Conservation (phyloP, 345 rosid genomes). For the Mercurialis annua region DNA sequence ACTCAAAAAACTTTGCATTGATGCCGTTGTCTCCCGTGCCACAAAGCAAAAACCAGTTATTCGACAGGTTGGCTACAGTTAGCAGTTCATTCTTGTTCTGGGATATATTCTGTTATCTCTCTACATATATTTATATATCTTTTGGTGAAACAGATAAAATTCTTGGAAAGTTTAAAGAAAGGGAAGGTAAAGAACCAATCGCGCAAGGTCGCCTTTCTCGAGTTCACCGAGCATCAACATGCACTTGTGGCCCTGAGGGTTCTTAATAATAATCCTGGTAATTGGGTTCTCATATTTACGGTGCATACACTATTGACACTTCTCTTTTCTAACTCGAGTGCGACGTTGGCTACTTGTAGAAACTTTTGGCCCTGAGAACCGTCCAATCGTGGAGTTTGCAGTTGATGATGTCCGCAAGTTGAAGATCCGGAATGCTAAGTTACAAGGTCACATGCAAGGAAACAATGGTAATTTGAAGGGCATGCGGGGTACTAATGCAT, state of each 20-base stretch:
- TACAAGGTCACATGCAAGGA: conserved; percentile 39
- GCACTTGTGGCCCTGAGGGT: conserved; percentile 93
- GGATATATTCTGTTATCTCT: not conserved
- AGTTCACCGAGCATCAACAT: conserved; percentile 80
- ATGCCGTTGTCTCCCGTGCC: conserved; percentile 83
- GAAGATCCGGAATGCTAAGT: conserved; percentile 58
- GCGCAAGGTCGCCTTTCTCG: conserved; percentile 85
- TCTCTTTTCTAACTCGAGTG: conserved; percentile 4
- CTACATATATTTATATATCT: not conserved
- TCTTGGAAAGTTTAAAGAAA: conserved; percentile 57
- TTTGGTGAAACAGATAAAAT: conserved; percentile 57
- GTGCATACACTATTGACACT: not conserved
- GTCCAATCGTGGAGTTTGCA: conserved; percentile 84
- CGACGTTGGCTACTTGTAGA: conserved; percentile 36
- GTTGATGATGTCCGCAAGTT: conserved; percentile 70
- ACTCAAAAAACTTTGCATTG: conserved; percentile 59
- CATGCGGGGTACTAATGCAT: conserved; percentile 12
- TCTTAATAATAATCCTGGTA: conserved; percentile 91
- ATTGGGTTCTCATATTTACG: not conserved
- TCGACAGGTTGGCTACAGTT: conserved; percentile 58
- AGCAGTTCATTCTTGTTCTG: not conserved
- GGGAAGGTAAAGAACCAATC: conserved; percentile 68
- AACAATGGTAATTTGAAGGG: conserved; percentile 22
- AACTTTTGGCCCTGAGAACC: conserved; percentile 76
- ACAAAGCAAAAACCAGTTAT: conserved; percentile 81